Conservation (phyloP, 75 land plant species). For the Chamaecyparis obtusa region DNA sequence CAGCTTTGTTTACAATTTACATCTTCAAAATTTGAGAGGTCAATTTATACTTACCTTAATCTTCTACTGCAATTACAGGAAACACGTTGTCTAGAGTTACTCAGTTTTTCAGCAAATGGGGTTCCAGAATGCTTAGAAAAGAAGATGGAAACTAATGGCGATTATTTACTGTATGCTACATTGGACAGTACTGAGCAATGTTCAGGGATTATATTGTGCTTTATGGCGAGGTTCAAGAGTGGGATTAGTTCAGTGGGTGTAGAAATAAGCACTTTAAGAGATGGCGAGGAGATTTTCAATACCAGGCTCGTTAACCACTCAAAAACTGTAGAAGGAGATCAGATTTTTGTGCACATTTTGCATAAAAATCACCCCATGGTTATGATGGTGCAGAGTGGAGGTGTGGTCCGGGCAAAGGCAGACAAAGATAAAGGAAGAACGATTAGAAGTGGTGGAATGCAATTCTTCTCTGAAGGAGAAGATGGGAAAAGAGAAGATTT, state of each 20-base stretch:
- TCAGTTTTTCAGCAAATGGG: constrained; percentile 7
- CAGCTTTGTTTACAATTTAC: not conserved
- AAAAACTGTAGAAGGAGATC: constrained; percentile 9
- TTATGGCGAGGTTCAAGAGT: constrained; percentile 6
- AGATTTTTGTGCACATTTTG: constrained; percentile 4
- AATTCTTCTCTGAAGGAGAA: constrained; percentile 9
- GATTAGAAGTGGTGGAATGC: constrained; percentile 10
- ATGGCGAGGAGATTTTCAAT: constrained; percentile 10
- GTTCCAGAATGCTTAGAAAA: constrained; percentile 1
- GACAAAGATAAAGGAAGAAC: not conserved
- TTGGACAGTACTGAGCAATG: not conserved
- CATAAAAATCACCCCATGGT: not conserved
- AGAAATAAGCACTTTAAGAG: not conserved
- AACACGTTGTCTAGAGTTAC: constrained; percentile 5
- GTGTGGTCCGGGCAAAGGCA: not conserved
- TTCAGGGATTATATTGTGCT: constrained; percentile 2
- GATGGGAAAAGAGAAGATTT: not conserved
- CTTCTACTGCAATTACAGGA: not conserved
- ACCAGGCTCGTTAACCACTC: constrained; percentile 6
- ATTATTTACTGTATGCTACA: not conserved
- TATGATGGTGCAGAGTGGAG: constrained; percentile 7
- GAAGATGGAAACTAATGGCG: constrained; percentile 1
- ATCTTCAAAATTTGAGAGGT: not conserved
- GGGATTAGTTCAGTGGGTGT: not conserved
- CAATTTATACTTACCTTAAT: not conserved